Base-by-base conservation (phyloP, 1,284 basidiomycete genomes). In the Apiotrichum mycotoxinovorans region DNA sequence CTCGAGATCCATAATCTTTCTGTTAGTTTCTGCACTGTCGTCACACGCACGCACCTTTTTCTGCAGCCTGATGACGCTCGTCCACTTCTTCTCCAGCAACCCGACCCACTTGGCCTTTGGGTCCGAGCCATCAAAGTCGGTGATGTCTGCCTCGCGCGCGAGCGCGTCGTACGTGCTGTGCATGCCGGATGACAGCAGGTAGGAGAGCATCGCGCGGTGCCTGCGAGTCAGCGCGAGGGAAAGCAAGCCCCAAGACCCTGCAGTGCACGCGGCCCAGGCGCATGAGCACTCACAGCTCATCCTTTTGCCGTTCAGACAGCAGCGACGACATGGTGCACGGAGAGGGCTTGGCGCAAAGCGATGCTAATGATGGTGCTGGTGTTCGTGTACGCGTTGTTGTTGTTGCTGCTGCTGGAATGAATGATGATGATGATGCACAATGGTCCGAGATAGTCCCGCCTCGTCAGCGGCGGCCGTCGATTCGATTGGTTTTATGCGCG, bases 51-150 rank as follows among this genome's bases (percentile, higher is more conserved):
- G 62, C 62, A 88, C 90, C 85, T 94, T 94, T 81, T 93, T 91
- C 80, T 95, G 92, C 68, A 95, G 74, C 60, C 91, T 82, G 60
- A 95, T 92, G 23, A 94, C 89, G 69, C 87, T 88, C 26, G 90
- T 93, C 91, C 91, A 95, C 75, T 95, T 95, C 84, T 93, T 94
- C 79, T 91, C 91, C 59, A 95, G 78, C 57, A 95, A 79, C 0
- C 90, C 91, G 1, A 85, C 84, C 70, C 86, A 89, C 69, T 88
- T 88, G 49, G 87, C 85, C 69, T 88, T 90, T 18, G 89, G 84
- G 79, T 93, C 76, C 48, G 72, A 88, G 20, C 86, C 85, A 11
- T 82, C 81, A 71, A 91, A 91, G 56, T 87, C 86, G 38, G 81
- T 69, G 69, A 82, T 77, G 26, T 66, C 69, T 14, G 79, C 69